Conservation (phyloP, 208 protist species). For the Kentomonas sorsogonicus region DNA sequence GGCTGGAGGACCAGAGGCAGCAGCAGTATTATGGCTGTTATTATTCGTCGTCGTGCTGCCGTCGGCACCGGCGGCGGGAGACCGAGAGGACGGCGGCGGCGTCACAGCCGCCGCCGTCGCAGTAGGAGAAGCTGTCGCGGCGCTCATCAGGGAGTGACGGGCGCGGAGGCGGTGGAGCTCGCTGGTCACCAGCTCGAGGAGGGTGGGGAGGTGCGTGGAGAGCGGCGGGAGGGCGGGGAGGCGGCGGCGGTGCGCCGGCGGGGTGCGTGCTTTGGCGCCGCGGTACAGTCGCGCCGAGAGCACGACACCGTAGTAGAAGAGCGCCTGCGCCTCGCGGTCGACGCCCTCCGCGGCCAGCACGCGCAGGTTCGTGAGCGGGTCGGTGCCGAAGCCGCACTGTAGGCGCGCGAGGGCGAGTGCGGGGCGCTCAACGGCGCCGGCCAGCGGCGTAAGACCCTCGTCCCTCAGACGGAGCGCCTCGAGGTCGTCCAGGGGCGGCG, state of each 20-base stretch:
- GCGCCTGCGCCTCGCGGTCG: conserved; percentile 58
- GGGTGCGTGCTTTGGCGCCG: no score
- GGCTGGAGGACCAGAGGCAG: no score
- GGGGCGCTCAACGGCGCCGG: no score
- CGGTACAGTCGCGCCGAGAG: conserved; percentile 30
- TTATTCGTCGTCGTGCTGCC: background rate
- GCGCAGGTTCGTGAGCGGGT: conserved; percentile 27
- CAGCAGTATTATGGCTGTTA: no score
- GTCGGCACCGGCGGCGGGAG: background rate
- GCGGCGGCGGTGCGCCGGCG: background rate
- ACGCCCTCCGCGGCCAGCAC: conserved; percentile 48
- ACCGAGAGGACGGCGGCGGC: background rate
- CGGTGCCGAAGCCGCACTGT: conserved; percentile 31
- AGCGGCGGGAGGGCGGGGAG: conserved; percentile 1
- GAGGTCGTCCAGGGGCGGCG: no score
- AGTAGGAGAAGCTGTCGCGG: no score
- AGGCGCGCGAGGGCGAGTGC: conserved; percentile 20
- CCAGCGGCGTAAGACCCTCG: no score
- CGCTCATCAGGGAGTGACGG: background rate
- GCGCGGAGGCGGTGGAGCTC: conserved; percentile 13
- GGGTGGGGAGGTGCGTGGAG: conserved; percentile 25
- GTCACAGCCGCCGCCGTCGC: background rate
- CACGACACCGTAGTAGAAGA: conserved; percentile 61
- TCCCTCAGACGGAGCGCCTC: no score
- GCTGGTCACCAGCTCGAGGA: conserved; percentile 32